A percentile compares a stretch with the other conserved stretches of the same genome.
Evolutionary conservation across 164 flowering plant genomes (phyloP).

Genomic region (Berberis thunbergii): DNA sequence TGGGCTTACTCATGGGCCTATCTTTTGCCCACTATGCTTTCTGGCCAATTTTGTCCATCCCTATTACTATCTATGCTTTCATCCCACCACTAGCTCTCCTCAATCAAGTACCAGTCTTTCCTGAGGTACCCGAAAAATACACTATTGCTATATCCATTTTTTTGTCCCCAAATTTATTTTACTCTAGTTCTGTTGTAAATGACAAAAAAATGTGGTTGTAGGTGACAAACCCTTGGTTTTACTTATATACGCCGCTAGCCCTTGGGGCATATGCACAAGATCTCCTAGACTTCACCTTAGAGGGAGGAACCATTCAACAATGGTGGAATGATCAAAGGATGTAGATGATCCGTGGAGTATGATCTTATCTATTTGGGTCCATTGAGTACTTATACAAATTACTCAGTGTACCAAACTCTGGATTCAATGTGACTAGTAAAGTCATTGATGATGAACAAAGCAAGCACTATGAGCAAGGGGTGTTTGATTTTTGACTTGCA

Average conservation of each 20-base stretch:
- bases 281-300: conserved; percentile 29
- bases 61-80: conserved; percentile 42
- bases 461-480: conserved; percentile 46
- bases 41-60: conserved; percentile 45
- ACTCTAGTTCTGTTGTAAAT: not conserved
- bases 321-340: conserved; percentile 86
- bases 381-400: conserved; percentile 27
- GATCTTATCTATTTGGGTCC: conserved; percentile 38
- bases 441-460: conserved; percentile 36
- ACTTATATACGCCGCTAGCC: conserved; percentile 45
- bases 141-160: too few species aligned
- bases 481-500: conserved; percentile 54
- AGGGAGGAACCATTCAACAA: conserved; percentile 26
- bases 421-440: conserved; percentile 63
- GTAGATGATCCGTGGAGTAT: conserved; percentile 57
- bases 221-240: conserved; percentile 50
- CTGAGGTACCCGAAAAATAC: conserved; percentile 36
- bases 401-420: conserved; percentile 30
- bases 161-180: too few species aligned
- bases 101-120: conserved; percentile 30
- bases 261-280: conserved; percentile 62
- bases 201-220: conserved; percentile 8
- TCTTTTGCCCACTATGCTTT: conserved; percentile 26
- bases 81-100: conserved; percentile 61
- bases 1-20: conserved; percentile 27